A percentile compares a stretch with the other conserved stretches of the same genome.
Conservation (phyloP, 805 yeast species). For the Saccharomyces cerevisiae region DNA sequence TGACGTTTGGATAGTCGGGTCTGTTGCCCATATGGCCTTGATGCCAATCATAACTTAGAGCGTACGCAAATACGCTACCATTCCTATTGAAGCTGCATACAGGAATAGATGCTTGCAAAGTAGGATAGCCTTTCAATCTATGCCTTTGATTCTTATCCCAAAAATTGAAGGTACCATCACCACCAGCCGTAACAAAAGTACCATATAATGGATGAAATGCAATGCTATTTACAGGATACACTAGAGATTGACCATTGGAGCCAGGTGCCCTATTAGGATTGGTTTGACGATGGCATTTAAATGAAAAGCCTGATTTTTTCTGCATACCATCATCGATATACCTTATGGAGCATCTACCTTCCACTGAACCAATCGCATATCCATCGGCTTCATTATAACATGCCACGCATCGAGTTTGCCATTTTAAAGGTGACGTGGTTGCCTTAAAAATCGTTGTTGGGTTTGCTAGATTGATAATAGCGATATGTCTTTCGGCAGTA, state of each 20-base stretch:
- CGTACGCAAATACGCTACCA: slow-evolving; percentile 84
- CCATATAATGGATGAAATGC: slow-evolving; percentile 85
- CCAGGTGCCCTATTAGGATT: slow-evolving; percentile 38
- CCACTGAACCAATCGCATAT: slow-evolving; percentile 85
- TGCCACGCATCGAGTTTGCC: slow-evolving; percentile 75
- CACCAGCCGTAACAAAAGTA: slow-evolving; percentile 87
- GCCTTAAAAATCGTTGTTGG: slow-evolving; percentile 79
- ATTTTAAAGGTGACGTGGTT: slow-evolving; percentile 68
- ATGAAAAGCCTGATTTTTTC: slow-evolving; percentile 67
- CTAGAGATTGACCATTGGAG: slow-evolving; percentile 49
- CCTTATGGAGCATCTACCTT: slow-evolving; percentile 92
- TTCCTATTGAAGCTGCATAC: slow-evolving; percentile 72
- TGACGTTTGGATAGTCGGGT: slow-evolving; percentile 62
- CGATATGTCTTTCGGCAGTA: slow-evolving; percentile 81
- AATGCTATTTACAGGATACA: slow-evolving; percentile 74
- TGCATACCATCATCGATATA: slow-evolving; percentile 81
- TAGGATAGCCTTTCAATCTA: slow-evolving; percentile 73
- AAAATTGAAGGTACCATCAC: slow-evolving; percentile 87
- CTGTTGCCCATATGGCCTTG: slow-evolving; percentile 77
- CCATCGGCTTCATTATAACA: slow-evolving; percentile 93
- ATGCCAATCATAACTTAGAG: slow-evolving; percentile 91
- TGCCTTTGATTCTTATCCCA: slow-evolving; percentile 95
- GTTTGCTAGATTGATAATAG: slow-evolving; percentile 66
- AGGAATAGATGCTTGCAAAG: slow-evolving; percentile 58
- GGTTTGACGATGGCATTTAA: slow-evolving; percentile 83